Evolutionary conservation across 306 rosid genomes (phyloP).

Genomic region (Corylus avellana): DNA sequence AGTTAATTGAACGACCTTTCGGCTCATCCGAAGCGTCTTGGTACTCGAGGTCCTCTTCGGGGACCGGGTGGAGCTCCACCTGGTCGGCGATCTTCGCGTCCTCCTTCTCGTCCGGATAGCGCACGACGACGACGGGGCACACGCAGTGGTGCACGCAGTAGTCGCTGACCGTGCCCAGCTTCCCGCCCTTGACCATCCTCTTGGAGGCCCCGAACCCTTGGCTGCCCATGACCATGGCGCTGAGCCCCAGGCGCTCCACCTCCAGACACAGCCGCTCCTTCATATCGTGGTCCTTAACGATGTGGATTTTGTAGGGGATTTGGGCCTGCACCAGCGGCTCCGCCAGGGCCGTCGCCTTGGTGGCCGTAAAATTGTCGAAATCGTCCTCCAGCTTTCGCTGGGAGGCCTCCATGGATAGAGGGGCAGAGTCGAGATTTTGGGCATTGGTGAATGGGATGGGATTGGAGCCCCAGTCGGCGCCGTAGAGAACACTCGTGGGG

Average conservation of each 20-base stretch:
- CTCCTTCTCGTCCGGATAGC: conserved; percentile 63
- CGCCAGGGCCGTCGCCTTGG: conserved; percentile 68
- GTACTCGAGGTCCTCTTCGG: conserved; percentile 78
- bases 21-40: conserved; percentile 60
- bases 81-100: conserved; percentile 26
- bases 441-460: background rate
- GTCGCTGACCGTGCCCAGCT: conserved; percentile 86
- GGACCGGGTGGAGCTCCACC: conserved; percentile 75
- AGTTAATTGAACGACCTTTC: conserved; percentile 39
- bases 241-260: conserved; percentile 85
- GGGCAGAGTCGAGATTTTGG: background rate
- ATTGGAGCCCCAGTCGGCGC: conserved; percentile 89
- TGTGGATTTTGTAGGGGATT: conserved; percentile 75
- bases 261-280: conserved; percentile 91
- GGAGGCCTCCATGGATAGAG: conserved; percentile 39
- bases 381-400: conserved; percentile 65
- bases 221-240: conserved; percentile 95
- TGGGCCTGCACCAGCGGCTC: conserved; percentile 67
- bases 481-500: conserved; percentile 79
- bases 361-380: conserved; percentile 64
- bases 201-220: conserved; percentile 77
- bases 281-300: conserved; percentile 94
- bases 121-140: conserved; percentile 86
- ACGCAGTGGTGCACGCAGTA: conserved; percentile 90
- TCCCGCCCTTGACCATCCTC: conserved; percentile 43